Percentiles rank a stretch among this genome's conserved stretches.
Evolutionary conservation across 1,284 basidiomycete species (phyloP).

Genomic region (Pascua sp.): DNA sequence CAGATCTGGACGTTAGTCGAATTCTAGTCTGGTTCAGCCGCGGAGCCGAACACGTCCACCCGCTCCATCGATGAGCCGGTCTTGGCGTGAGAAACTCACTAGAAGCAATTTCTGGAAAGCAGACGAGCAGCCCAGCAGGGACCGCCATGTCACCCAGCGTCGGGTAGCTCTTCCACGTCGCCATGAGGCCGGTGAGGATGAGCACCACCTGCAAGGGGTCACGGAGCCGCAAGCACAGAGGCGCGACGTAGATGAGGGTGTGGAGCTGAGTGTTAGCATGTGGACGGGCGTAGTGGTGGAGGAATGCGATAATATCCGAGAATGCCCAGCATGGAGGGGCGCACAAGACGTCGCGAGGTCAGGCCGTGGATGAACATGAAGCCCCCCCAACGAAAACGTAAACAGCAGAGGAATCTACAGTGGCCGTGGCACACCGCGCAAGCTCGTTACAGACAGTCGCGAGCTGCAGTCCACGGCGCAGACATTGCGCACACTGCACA

Average conservation of each 20-base stretch:
- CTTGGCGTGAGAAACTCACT: constrained; percentile 57
- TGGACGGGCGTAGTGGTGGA: too few relatives aligned
- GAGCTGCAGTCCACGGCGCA: constrained; percentile 6
- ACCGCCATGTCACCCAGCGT: constrained; percentile 83
- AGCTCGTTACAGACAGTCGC: constrained; percentile 35
- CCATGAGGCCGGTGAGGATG: constrained; percentile 70
- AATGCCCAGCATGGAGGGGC: too few relatives aligned
- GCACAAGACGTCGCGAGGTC: too few relatives aligned
- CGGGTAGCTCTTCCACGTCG: constrained; percentile 88
- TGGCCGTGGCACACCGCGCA: too few relatives aligned
- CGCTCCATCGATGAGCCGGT: too few relatives aligned
- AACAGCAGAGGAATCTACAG: too few relatives aligned
- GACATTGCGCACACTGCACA: too few relatives aligned
- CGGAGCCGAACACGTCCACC: background rate
- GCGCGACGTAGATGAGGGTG: constrained; percentile 75
- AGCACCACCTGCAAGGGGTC: constrained; percentile 80
- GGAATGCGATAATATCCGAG: too few relatives aligned
- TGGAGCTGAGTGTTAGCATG: constrained; percentile 60
- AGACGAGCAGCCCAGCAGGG: constrained; percentile 71
- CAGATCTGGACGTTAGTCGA: constrained; percentile 59
- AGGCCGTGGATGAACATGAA: too few relatives aligned
- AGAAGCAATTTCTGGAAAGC: constrained; percentile 80
- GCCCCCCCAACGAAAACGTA: too few relatives aligned
- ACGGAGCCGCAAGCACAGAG: constrained; percentile 83
- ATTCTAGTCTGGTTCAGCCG: background rate